phyloP scores from a whole-genome alignment of 306 rosid species.

The Malus asiatica region DNA sequence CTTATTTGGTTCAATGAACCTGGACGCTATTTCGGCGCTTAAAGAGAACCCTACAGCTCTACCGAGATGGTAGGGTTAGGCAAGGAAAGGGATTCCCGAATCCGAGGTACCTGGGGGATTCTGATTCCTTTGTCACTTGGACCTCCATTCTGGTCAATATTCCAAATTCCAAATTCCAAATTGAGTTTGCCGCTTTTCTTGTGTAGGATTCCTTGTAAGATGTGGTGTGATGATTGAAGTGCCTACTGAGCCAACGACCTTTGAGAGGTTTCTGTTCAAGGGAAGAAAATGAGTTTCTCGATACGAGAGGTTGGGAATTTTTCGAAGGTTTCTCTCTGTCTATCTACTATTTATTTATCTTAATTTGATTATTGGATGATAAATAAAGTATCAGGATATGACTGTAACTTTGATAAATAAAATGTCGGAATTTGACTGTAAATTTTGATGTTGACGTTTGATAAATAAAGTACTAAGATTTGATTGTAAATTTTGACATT shows the following conservation, averaged over 20 bases:
- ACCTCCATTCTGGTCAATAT: background rate
- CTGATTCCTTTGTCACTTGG: background rate
- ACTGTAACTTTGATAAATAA: background rate
- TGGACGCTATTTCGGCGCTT: constrained; percentile 5
- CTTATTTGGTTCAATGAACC: constrained; percentile 30
- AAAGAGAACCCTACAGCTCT: background rate
- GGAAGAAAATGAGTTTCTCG: background rate
- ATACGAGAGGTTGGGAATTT: background rate
- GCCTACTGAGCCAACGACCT: background rate
- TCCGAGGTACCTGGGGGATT: background rate
- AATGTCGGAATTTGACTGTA: background rate
- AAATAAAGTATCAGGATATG: background rate
- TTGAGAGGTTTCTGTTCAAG: background rate
- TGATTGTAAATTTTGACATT: background rate
- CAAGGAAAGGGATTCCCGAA: background rate
- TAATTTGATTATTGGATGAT: background rate
- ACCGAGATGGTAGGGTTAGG: background rate
- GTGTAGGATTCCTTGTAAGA: background rate
- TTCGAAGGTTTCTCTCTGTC: background rate
- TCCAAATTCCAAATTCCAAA: background rate
- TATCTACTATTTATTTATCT: background rate
- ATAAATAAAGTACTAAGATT: too few relatives aligned
- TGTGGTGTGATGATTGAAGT: background rate
- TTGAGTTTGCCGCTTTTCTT: background rate
- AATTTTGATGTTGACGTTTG: background rate